phyloP scores from a whole-genome alignment of 2,329 filamentous ascomycete genomes.

The Fusarium phyllophilum region DNA sequence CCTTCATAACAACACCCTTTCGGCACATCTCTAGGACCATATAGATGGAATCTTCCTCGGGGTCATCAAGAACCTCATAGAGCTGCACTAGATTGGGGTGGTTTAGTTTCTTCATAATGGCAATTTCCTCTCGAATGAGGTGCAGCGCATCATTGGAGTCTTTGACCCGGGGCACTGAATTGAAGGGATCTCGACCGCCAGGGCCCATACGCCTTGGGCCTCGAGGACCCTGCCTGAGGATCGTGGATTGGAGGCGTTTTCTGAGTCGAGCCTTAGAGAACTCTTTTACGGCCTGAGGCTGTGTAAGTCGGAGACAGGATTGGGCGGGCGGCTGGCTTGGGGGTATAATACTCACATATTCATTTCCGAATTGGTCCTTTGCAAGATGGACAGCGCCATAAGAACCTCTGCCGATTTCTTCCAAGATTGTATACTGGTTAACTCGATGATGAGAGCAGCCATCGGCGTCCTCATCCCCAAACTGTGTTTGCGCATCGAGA shows the following conservation, averaged over 20 bases:
- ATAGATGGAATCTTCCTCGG: conserved; percentile 93
- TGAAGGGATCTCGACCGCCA: conserved; percentile 41
- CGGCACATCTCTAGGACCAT: conserved; percentile 99
- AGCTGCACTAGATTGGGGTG: conserved; percentile 93
- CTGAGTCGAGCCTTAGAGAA: conserved; percentile 93
- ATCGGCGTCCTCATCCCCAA: conserved; percentile 85
- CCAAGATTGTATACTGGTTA: conserved; percentile 93
- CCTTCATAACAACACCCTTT: conserved; percentile 96
- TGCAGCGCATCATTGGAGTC: conserved; percentile 79
- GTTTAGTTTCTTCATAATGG: conserved; percentile 98
- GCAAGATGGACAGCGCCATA: conserved; percentile 94
- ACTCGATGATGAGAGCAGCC: conserved; percentile 84
- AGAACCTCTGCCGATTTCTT: conserved; percentile 96
- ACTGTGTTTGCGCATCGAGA: conserved; percentile 87
- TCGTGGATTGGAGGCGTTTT: conserved; percentile 89
- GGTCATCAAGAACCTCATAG: conserved; percentile 95
- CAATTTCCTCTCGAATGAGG: conserved; percentile 94
- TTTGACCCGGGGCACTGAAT: conserved; percentile 51
- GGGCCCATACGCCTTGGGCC: conserved; percentile 47
- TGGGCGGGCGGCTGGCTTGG: not conserved
- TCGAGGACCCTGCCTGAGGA: conserved; percentile 68
- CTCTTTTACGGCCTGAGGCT: conserved; percentile 86
- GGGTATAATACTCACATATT: conserved; percentile 76
- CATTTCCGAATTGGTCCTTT: conserved; percentile 86
- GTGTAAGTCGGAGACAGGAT: conserved; percentile 25